Evolutionary conservation across 768 basidiomycete genomes (phyloP), one percentile per base, ranked within the genome.

Genomic region (Termitomyces sp.): DNA sequence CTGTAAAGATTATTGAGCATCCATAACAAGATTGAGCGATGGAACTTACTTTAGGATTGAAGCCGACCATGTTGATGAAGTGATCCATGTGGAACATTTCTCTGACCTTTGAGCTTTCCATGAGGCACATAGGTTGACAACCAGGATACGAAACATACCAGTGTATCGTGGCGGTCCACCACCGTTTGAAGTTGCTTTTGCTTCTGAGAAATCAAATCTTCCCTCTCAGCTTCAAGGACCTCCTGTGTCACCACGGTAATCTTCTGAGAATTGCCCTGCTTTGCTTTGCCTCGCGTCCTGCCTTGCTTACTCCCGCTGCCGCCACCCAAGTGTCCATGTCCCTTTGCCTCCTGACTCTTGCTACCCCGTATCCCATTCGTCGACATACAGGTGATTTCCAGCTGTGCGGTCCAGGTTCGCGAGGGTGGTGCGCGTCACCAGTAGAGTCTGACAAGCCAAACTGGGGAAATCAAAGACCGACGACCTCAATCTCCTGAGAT

Each of bases 71-170:
- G 25, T 82, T 85, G 3, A 84, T 81, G 67, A 89, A 95, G 57
- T 87, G 77, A 61, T 95, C 88, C 71, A 96, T 78, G 66, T 98
- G 95, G 70, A 95, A 98, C 57, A 83, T 77, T 71, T 98, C 92
- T 58, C 95, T 83, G 47, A 96, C 79, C 88, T 93, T 41, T 21
- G 42, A 57, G 46, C 25, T 42, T n/a, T 41, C 48, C 40, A 31
- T 31, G 50, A 51, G 17, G 21, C 54, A 34, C 52, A 43, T 43
- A 53, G 45, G 53, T 56, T 54, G 19, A 54, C 7, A 34, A 25
- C 16, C 23, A 54, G n/a, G 16, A 57, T 43, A 41, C 56, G 53
- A 38, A 53, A 80, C 90, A 65, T 68, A 92, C 92, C 72, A 89
- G 68, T 63, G 80, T 78, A 68, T 94, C 92, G 72, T 93, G 92